Base-by-base conservation (phyloP, 2,329 filamentous ascomycete species). In the Alternaria solani region DNA sequence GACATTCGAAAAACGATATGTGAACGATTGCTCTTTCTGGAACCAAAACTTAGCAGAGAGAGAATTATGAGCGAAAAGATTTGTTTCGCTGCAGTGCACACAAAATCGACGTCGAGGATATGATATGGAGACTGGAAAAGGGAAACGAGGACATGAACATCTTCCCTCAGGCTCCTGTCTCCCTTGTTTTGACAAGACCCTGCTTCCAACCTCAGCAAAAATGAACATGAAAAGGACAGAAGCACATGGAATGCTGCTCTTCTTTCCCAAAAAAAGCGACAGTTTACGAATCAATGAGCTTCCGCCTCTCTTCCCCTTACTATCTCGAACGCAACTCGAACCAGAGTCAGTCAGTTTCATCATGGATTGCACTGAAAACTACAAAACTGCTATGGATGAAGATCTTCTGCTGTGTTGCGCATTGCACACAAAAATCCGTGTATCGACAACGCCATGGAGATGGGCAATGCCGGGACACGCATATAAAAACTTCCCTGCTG, bases 321-420 rank as follows among this genome's bases (percentile, higher is more conserved):
- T n/a, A 7, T 0, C 1, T 4, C 4, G 16, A 38, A n/a, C 16
- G 1, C 16, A 4, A 38, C 0, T 38, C 34, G 14, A 7, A 16
- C 16, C 7, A 8, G 14, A 38, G 6, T n/a, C 34, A n/a, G 6
- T 6, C 1, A 38, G 2, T 6, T 7, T 0, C 0, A 0, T 16
- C 6, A 0, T n/a, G 14, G 8, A n/a, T 38, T n/a, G 8, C 7
- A n/a, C 14, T 2, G n/a, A n/a, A n/a, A n/a, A n/a, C n/a, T n/a
- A n/a, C n/a, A n/a, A n/a, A n/a, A n/a, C n/a, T n/a, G n/a, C n/a
- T n/a, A n/a, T n/a, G n/a, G n/a, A n/a, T n/a, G n/a, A n/a, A n/a
- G n/a, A n/a, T n/a, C n/a, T n/a, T n/a, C 34, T 9, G 16, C 34
- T n/a, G 14, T 8, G 34, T 8, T n/a, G 16, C 7, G 5, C 7